Conservation (phyloP, 805 yeast genomes). For the Kodamaea kaohsiungensis region DNA sequence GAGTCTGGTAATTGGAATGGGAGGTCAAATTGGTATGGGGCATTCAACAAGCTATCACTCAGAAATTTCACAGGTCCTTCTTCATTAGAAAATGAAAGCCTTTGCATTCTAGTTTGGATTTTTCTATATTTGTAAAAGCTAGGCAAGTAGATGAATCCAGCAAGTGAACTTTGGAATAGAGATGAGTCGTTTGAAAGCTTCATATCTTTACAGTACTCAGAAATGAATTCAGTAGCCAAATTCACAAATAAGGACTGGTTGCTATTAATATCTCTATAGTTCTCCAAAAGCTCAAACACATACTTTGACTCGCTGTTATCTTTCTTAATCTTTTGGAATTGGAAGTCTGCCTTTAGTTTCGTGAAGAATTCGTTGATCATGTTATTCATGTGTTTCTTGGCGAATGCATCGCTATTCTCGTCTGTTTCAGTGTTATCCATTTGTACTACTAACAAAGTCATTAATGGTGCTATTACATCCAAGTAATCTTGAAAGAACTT, state of each 20-base stretch:
- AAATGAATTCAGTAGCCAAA: constrained; percentile 41
- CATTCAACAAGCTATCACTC: constrained; percentile 9
- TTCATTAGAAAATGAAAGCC: constrained; percentile 7
- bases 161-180: constrained; percentile 39
- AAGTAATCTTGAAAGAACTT: constrained; percentile 32
- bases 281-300: constrained; percentile 31
- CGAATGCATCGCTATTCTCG: constrained; percentile 14
- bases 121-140: constrained; percentile 43
- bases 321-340: constrained; percentile 16
- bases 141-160: constrained; percentile 43
- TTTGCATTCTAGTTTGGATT: constrained; percentile 31
- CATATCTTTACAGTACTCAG: constrained; percentile 39
- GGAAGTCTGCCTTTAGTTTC: constrained; percentile 26
- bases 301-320: constrained; percentile 26
- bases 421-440: constrained; percentile 3
- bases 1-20: constrained; percentile 45
- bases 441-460: constrained; percentile 19
- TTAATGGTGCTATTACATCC: constrained; percentile 35
- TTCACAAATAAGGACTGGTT: constrained; percentile 32
- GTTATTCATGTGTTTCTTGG: constrained; percentile 19
- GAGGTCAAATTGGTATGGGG: constrained; percentile 31
- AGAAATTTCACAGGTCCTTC: not conserved
- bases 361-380: constrained; percentile 23
- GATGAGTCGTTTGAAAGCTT: constrained; percentile 41
- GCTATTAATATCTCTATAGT: constrained; percentile 30